Conservation (phyloP, 768 basidiomycete genomes). For the Phaffia australis region DNA sequence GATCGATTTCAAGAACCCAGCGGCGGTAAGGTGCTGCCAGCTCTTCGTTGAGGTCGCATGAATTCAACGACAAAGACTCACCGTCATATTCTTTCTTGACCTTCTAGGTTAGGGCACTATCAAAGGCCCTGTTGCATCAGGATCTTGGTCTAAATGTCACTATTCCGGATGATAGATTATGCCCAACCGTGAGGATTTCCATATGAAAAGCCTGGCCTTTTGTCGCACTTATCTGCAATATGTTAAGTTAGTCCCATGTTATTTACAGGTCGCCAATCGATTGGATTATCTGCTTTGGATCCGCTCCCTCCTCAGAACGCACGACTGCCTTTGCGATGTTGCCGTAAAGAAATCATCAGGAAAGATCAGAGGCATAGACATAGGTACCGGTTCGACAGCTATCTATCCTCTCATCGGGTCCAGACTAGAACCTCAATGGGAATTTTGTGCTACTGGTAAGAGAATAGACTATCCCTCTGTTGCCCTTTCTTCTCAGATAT, state of each 20-base stretch:
- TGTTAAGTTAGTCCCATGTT: neutral
- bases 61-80: neutral
- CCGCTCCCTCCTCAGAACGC: constrained; percentile 36
- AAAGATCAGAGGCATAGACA: constrained; percentile 31
- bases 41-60: neutral
- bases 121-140: constrained; percentile 60
- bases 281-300: constrained; percentile 81
- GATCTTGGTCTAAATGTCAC: constrained; percentile 59
- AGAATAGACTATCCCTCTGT: constrained; percentile 1
- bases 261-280: constrained; percentile 33
- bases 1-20: constrained; percentile 67
- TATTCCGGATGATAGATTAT: constrained; percentile 62
- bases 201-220: neutral
- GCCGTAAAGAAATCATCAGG: neutral
- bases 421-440: constrained; percentile 47
- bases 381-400: constrained; percentile 81
- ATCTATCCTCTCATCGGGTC: constrained; percentile 77
- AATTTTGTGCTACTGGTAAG: constrained; percentile 59
- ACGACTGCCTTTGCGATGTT: neutral
- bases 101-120: constrained; percentile 51
- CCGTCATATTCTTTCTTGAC: neutral
- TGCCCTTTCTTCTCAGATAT: neutral
- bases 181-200: constrained; percentile 60
- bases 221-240: neutral
- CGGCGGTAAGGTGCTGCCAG: constrained; percentile 52